Percentiles rank a stretch among this genome's conserved stretches.
Conservation (phyloP, 306 rosid genomes). For the Corylus avellana region DNA sequence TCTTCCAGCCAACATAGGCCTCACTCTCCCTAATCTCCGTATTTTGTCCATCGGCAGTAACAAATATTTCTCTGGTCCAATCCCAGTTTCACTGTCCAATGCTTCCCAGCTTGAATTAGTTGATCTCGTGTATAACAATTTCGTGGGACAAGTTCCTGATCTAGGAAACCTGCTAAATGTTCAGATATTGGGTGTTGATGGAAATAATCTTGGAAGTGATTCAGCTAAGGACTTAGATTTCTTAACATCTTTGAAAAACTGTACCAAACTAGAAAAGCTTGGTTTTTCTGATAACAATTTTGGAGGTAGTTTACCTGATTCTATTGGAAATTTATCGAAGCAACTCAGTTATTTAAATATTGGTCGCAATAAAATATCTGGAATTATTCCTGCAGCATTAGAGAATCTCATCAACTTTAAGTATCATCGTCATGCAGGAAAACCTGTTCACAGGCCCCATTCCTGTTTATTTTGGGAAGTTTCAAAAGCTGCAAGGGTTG, state of each 20-base stretch:
- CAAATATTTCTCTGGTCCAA: constrained; percentile 18
- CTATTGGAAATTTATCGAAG: constrained; percentile 36
- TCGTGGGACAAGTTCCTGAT: constrained; percentile 16
- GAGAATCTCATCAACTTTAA: constrained; percentile 15
- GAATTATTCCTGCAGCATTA: constrained; percentile 26
- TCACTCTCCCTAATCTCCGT: background rate
- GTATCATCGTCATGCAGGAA: background rate
- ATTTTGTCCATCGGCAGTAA: background rate
- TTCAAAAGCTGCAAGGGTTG: constrained; percentile 12
- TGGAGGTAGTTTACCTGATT: constrained; percentile 37
- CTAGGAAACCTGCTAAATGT: constrained; percentile 24
- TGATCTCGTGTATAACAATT: background rate
- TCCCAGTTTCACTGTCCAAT: constrained; percentile 40
- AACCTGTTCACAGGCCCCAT: constrained; percentile 22
- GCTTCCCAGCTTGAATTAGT: constrained; percentile 14
- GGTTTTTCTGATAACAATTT: constrained; percentile 26
- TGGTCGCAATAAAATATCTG: constrained; percentile 13
- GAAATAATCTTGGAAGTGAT: constrained; percentile 26
- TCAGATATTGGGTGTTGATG: rapidly evolving
- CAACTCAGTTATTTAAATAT: background rate
- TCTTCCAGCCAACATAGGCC: background rate
- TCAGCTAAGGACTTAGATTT: constrained; percentile 15
- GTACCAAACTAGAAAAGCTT: constrained; percentile 20
- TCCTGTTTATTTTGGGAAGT: constrained; percentile 30
- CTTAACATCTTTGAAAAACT: constrained; percentile 28